A percentile compares a stretch with the other conserved stretches of the same genome.
These are phyloP conservation scores for Phialocephala subalpina DNA, from an alignment of 2,329 filamentous ascomycete species.

Conservation along the genomic window DNA sequence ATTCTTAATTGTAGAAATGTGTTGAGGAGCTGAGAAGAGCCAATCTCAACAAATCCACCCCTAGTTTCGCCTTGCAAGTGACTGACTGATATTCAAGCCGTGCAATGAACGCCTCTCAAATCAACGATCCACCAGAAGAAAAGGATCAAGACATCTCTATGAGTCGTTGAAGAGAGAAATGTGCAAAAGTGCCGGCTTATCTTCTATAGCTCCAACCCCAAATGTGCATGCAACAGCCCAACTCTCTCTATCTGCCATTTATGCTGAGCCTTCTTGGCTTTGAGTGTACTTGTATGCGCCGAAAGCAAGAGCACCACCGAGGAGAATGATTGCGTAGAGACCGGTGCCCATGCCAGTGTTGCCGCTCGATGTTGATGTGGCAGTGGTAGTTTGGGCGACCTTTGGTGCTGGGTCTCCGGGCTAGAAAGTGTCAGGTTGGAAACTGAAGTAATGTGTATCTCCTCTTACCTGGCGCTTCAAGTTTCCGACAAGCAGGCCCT, in stretches of 20 bases:
- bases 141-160: slow-evolving; percentile 9
- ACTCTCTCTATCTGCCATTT: slow-evolving; percentile 15
- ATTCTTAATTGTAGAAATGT: neutral
- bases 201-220: slow-evolving; percentile 7
- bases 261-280: slow-evolving; percentile 38
- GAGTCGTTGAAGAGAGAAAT: slow-evolving; percentile 7
- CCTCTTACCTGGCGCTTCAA: slow-evolving; percentile 80
- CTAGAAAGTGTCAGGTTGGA: slow-evolving; percentile 50
- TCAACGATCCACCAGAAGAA: slow-evolving; percentile 5
- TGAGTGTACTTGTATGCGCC: slow-evolving; percentile 87
- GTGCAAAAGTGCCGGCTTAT: slow-evolving; percentile 8
- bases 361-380: slow-evolving; percentile 48
- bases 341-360: slow-evolving; percentile 73
- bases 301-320: slow-evolving; percentile 81
- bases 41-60: slow-evolving; percentile 5
- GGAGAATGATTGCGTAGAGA: slow-evolving; percentile 80
- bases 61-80: slow-evolving; percentile 8
- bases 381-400: slow-evolving; percentile 58
- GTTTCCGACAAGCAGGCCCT: slow-evolving; percentile 75
- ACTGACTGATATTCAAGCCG: slow-evolving; percentile 4
- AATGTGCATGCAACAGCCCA: slow-evolving; percentile 14
- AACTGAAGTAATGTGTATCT: neutral
- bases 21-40: slow-evolving; percentile 4
- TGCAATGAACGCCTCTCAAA: slow-evolving; percentile 11
- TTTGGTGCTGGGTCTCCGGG: slow-evolving; percentile 82